Conservation (phyloP, 78 protist genomes). For the Dictyostelium purpureum region DNA sequence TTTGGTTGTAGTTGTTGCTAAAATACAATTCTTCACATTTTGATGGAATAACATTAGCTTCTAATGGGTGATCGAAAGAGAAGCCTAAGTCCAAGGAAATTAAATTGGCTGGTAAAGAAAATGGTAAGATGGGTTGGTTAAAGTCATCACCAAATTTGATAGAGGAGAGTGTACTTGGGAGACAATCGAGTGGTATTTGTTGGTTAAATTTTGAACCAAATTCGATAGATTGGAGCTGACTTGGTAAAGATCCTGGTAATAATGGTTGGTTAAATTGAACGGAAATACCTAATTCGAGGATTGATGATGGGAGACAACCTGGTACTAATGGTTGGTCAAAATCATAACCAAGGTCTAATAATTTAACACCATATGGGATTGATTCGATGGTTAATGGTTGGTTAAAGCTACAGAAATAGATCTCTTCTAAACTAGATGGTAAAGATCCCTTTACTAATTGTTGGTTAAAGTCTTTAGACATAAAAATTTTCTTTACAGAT, state of each 20-base stretch:
- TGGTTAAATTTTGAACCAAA: slow-evolving; percentile 13
- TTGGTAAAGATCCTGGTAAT: neutral
- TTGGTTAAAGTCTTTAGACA: neutral
- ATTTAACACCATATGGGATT: neutral
- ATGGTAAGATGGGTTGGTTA: neutral
- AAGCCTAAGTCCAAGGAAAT: neutral
- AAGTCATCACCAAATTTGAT: slow-evolving; percentile 1
- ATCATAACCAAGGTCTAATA: neutral
- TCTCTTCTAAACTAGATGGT: neutral
- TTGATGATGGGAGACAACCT: neutral
- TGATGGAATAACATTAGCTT: neutral
- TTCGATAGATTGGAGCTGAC: neutral
- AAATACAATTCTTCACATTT: neutral
- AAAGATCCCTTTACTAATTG: neutral
- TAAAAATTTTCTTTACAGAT: neutral
- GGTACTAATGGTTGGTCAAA: neutral
- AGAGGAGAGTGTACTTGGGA: neutral
- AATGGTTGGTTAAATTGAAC: neutral
- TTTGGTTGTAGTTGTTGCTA: neutral
- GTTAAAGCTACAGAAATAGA: neutral
- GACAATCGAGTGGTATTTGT: neutral
- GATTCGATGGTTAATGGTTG: neutral
- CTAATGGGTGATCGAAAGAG: slow-evolving; percentile 9
- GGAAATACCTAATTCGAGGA: neutral
- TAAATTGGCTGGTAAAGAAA: neutral